Evolutionary conservation across 2,329 filamentous ascomycete species (phyloP).

Genomic region (Sporothrix humicola): DNA sequence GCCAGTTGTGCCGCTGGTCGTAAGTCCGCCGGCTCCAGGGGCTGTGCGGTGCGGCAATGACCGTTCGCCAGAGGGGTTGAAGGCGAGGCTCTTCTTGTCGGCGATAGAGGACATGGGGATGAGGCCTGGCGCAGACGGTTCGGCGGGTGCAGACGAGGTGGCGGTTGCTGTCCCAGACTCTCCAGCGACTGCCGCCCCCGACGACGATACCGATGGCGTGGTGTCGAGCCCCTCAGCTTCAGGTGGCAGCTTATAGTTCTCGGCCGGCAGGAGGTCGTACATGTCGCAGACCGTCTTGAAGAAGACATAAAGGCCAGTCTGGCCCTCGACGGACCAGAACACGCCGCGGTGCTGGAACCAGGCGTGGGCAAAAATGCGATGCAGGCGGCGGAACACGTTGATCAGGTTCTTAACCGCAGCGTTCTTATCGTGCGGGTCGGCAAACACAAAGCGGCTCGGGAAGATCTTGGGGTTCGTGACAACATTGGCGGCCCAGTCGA

Average conservation of each 20-base stretch:
- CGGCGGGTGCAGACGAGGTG: slow-evolving; percentile 31
- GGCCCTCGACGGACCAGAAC: slow-evolving; percentile 90
- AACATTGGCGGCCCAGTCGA: slow-evolving; percentile 96
- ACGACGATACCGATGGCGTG: slow-evolving; percentile 8
- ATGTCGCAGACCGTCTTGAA: slow-evolving; percentile 97
- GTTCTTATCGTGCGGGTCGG: slow-evolving; percentile 63
- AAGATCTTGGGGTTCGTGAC: slow-evolving; percentile 96
- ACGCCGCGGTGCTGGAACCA: slow-evolving; percentile 97
- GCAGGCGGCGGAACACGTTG: slow-evolving; percentile 92
- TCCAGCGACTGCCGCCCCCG: slow-evolving; percentile 20
- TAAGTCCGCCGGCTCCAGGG: slow-evolving; percentile 17
- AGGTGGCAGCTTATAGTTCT: slow-evolving; percentile 93
- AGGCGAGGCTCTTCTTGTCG: slow-evolving; percentile 33
- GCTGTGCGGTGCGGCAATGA: slow-evolving; percentile 38
- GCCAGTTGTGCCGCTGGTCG: slow-evolving; percentile 24
- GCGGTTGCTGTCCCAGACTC: neutral
- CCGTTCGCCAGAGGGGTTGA: slow-evolving; percentile 59
- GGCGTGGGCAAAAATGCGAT: slow-evolving; percentile 96
- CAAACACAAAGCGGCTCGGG: slow-evolving; percentile 75
- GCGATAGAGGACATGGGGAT: slow-evolving; percentile 33
- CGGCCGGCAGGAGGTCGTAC: slow-evolving; percentile 85
- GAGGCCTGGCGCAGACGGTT: slow-evolving; percentile 31
- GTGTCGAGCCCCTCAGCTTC: slow-evolving; percentile 85
- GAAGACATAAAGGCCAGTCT: slow-evolving; percentile 91
- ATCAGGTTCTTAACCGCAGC: slow-evolving; percentile 81